Conservation (phyloP, 345 rosid species). For the rapeseed (Brassica napus) region DNA sequence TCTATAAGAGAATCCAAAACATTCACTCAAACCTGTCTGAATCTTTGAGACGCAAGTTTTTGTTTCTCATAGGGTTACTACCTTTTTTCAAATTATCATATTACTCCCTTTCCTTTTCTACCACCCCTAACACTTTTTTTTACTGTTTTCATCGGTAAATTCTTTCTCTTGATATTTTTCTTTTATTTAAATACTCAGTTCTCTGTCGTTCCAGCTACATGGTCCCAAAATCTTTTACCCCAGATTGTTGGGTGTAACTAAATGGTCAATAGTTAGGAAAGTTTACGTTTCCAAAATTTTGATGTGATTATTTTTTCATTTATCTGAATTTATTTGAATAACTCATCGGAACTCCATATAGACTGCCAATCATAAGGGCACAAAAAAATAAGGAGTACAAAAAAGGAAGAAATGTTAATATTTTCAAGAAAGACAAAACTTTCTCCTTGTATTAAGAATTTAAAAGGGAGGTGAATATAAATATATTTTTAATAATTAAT, state of each 20-base stretch:
- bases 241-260: slow-evolving; percentile 27
- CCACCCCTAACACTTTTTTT: neutral
- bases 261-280: slow-evolving; percentile 14
- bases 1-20: slow-evolving; percentile 38
- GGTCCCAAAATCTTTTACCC: slow-evolving; percentile 37
- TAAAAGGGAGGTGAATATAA: slow-evolving; percentile 5
- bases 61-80: slow-evolving; percentile 37
- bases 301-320: slow-evolving; percentile 14
- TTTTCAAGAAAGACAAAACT: slow-evolving; percentile 37
- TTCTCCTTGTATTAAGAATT: slow-evolving; percentile 27
- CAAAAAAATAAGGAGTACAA: slow-evolving; percentile 33
- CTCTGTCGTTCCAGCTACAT: slow-evolving; percentile 39
- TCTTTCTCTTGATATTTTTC: neutral
- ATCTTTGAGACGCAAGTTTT: slow-evolving; percentile 48
- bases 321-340: neutral
- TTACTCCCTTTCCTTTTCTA: slow-evolving; percentile 32
- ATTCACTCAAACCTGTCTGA: slow-evolving; percentile 49
- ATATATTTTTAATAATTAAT: slow-evolving; percentile 11
- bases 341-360: slow-evolving; percentile 29
- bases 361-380: slow-evolving; percentile 35
- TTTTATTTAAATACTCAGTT: neutral
- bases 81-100: slow-evolving; percentile 22
- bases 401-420: slow-evolving; percentile 24
- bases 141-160: no score
- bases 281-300: neutral